phyloP scores from a whole-genome alignment of 164 flowering plant species.

The Vitis rotundifolia region DNA sequence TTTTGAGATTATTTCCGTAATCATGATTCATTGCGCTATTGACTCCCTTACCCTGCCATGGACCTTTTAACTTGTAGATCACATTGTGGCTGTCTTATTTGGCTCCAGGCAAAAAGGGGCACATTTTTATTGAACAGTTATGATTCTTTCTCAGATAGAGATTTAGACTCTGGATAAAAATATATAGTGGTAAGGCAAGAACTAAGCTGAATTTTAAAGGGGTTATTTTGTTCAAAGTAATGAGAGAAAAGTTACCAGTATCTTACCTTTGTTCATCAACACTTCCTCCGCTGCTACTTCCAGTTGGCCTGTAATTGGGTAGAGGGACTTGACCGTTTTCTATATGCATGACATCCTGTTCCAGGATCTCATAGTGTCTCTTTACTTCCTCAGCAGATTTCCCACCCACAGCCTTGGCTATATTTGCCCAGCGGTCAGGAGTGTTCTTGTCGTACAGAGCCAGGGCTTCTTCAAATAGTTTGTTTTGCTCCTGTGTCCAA shows the following conservation, averaged over 20 bases:
- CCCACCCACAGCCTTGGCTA: constrained; percentile 50
- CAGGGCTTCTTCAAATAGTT: constrained; percentile 55
- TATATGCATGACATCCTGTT: constrained; percentile 44
- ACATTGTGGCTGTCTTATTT: too few species aligned
- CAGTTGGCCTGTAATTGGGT: constrained; percentile 40
- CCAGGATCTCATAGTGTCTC: constrained; percentile 52
- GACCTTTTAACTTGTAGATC: too few species aligned
- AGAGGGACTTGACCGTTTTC: constrained; percentile 43
- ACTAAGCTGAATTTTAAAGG: neutral
- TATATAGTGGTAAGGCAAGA: too few species aligned
- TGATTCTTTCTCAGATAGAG: too few species aligned
- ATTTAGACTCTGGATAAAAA: too few species aligned
- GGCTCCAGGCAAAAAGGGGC: too few species aligned
- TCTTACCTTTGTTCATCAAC: constrained; percentile 33
- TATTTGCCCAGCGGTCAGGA: constrained; percentile 62
- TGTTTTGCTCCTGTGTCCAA: constrained; percentile 59
- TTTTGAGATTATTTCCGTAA: too few species aligned
- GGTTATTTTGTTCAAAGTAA: neutral
- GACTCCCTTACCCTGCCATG: too few species aligned
- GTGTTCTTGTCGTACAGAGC: constrained; percentile 53
- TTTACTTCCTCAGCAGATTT: constrained; percentile 59
- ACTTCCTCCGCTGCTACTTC: constrained; percentile 20
- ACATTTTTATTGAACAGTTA: too few species aligned
- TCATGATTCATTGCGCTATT: too few species aligned
- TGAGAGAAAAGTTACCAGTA: neutral